Base-by-base conservation (phyloP, 106 monocot genomes). In the Phalaenopsis aphrodite region DNA sequence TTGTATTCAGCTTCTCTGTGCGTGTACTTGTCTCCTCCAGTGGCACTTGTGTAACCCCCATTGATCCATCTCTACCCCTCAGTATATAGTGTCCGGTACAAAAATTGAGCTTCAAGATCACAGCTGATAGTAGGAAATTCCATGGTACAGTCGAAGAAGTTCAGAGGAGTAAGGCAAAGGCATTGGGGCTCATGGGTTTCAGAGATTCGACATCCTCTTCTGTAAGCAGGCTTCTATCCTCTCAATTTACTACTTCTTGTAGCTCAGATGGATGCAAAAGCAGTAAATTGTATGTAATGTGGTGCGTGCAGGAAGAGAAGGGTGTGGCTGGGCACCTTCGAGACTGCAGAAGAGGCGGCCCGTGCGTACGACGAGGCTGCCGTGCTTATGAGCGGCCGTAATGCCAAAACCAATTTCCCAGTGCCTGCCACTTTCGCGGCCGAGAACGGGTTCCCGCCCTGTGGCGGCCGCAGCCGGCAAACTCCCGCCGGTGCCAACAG, bases 101-200 rank as follows among this genome's bases (percentile, higher is more conserved):
- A 8, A 9, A 48, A 11, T 52, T 52, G 52, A 52, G 52, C 52
- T 12, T 52, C 52, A 61, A 21, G 37, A 68, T 68, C 37, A 36
- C 37, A 68, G 1, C 23, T 68, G 36, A 19, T n/a, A 5, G 10
- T 24, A 45, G 37, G 38, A 19, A 68, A 36, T 16, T 36, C 37
- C 78, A 98, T 98, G 96, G 91, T 87, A 74, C 93, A 97, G 82
- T 85, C 92, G 72, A 97, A 97, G 89, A 98, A 98, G 86, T 98
- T 90, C 87, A 84, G 97, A 81, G 97, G 97, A 56, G 97, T 98
- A 79, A 87, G 97, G 88, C 97, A 98, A 76, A 87, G 97, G 58
- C 94, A 98, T 85, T 98, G 97, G 97, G 97, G 97, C 56, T 98
- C 97, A 48, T 98, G 97, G 97, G 97, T 98, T 42, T 98, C 97